phyloP scores from a whole-genome alignment of 768 basidiomycete genomes.

The Boletellus sp. region DNA sequence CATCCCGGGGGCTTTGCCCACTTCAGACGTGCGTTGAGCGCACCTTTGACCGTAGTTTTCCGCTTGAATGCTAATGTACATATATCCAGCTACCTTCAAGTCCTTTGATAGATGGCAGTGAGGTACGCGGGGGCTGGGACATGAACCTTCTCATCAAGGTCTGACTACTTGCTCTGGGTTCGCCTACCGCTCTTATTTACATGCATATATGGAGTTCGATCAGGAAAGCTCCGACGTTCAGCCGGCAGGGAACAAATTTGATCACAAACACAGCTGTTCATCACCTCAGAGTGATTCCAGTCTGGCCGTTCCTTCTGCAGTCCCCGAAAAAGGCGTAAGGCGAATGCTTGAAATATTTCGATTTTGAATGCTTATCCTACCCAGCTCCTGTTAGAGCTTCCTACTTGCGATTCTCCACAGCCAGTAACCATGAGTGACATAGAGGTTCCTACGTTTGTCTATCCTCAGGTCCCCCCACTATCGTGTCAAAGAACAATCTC shows the following conservation, averaged over 20 bases:
- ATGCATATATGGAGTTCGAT: slow-evolving; percentile 22
- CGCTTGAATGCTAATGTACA: not conserved
- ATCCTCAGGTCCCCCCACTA: not conserved
- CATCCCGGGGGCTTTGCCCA: not conserved
- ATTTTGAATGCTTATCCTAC: slow-evolving; percentile 1
- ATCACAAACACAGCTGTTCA: not conserved
- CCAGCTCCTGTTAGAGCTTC: not conserved
- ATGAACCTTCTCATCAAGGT: slow-evolving; percentile 7
- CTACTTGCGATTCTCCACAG: not conserved
- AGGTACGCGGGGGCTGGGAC: not conserved
- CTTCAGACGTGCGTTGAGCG: slow-evolving; percentile 5
- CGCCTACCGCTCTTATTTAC: not conserved
- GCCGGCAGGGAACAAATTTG: not conserved
- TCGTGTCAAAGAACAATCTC: not conserved
- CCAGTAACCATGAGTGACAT: not conserved
- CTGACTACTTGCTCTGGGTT: not conserved
- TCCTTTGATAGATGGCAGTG: not conserved
- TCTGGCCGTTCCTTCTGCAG: not conserved
- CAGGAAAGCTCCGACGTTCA: slow-evolving; percentile 1
- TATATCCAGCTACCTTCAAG: slow-evolving; percentile 12
- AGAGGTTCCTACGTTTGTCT: not conserved
- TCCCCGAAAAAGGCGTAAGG: slow-evolving; percentile 12
- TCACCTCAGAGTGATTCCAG: not conserved
- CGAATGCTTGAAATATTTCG: not conserved
- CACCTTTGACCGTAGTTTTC: not conserved